Conservation (phyloP, 441 rosid genomes). For the Syzygium syzygioides region DNA sequence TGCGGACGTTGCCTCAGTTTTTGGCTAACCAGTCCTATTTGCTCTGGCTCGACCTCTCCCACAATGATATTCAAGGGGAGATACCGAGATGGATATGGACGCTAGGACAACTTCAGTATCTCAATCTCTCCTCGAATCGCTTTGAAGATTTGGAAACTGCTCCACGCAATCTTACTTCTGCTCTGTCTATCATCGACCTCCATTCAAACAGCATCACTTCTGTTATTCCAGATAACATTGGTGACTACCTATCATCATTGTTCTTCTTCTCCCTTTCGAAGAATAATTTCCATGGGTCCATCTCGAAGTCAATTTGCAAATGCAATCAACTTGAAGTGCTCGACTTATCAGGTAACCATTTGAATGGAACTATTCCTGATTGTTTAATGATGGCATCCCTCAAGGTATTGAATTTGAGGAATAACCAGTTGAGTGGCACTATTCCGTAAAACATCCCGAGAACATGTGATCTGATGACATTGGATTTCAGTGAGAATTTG, state of each 20-base stretch:
- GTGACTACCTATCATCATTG: neutral
- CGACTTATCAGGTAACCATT: conserved; percentile 16
- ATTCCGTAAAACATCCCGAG: neutral
- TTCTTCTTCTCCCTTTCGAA: conserved; percentile 14
- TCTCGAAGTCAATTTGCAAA: conserved; percentile 18
- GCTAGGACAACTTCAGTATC: neutral
- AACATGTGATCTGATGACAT: neutral
- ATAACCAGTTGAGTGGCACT: neutral
- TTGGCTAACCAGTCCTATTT: neutral
- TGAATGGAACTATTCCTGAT: conserved; percentile 13
- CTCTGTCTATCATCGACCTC: rapidly evolving
- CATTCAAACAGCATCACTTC: neutral
- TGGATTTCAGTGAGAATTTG: neutral
- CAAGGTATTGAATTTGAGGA: neutral
- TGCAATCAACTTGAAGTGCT: neutral
- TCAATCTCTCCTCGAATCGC: neutral
- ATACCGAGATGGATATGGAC: neutral
- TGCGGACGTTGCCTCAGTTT: neutral
- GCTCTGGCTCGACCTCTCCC: neutral
- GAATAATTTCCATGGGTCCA: conserved; percentile 10
- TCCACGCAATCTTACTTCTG: neutral
- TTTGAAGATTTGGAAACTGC: neutral
- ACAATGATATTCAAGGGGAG: neutral
- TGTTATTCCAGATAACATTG: too few relatives aligned
- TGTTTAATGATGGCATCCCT: neutral